A percentile compares a stretch with the other conserved stretches of the same genome.
Conservation (phyloP, 139 green algal genomes). For the Chlorella sp. region DNA sequence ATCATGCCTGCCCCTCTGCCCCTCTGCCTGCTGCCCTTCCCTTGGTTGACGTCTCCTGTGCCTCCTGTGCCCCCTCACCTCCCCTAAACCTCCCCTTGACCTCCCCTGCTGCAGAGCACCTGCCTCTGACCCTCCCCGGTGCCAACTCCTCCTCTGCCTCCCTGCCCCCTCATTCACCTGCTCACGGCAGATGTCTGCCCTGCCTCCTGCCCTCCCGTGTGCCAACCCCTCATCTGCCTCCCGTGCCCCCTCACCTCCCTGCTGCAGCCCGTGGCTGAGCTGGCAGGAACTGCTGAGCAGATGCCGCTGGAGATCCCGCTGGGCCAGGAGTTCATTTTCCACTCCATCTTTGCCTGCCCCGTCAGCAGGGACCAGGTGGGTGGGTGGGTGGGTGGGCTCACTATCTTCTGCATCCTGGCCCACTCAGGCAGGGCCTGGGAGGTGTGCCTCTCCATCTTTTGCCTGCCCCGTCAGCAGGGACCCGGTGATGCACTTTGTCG, state of each 20-base stretch:
- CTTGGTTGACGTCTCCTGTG: too few species aligned
- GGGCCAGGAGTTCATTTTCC: constrained; percentile 89
- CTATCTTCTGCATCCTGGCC: too few species aligned
- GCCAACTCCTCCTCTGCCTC: not conserved
- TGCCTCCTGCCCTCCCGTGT: not conserved
- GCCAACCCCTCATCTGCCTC: not conserved
- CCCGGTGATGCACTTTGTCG: constrained; percentile 8
- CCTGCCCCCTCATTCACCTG: not conserved
- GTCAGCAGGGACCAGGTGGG: constrained; percentile 79
- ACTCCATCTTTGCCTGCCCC: constrained; percentile 93
- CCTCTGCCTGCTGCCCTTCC: too few species aligned
- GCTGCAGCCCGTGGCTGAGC: not conserved
- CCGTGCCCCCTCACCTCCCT: not conserved
- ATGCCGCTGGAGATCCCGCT: constrained; percentile 94
- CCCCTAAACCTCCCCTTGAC: too few species aligned
- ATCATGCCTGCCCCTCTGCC: not conserved
- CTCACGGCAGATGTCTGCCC: too few species aligned
- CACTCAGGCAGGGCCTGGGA: too few species aligned
- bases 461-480: constrained; percentile 92
- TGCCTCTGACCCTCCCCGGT: not conserved
- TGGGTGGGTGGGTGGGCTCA: not conserved
- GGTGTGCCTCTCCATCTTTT: constrained; percentile 93
- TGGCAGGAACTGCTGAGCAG: constrained; percentile 56
- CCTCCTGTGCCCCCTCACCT: too few species aligned
- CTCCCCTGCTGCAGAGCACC: constrained; percentile 18